phyloP scores from a whole-genome alignment of 164 flowering plant species.

The Akebia trifoliata region DNA sequence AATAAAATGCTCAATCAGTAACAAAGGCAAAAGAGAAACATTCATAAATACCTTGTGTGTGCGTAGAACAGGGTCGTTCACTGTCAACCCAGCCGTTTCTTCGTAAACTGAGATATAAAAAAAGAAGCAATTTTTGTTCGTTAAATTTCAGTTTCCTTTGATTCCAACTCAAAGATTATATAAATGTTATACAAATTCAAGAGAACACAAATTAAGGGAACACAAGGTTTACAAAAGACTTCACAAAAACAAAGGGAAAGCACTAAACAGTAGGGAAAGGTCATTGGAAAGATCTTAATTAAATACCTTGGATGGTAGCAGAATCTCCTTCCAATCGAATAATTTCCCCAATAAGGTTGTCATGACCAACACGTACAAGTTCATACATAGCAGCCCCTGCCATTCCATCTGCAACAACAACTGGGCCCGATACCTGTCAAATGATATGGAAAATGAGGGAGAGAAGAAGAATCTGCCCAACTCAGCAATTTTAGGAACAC shows the following conservation, averaged over 20 bases:
- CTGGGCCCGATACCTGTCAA: slow-evolving; percentile 96
- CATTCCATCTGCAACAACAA: slow-evolving; percentile 99
- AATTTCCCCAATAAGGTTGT: slow-evolving; percentile 95
- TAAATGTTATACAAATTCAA: background rate
- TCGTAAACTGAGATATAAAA: slow-evolving; percentile 66
- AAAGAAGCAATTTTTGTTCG: background rate
- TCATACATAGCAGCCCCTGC: slow-evolving; percentile 99
- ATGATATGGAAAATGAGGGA: background rate
- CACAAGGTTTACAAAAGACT: background rate
- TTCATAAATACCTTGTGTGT: slow-evolving; percentile 67
- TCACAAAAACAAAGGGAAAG: background rate
- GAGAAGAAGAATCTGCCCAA: background rate
- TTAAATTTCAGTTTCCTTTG: background rate
- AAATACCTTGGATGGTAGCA: slow-evolving; percentile 95
- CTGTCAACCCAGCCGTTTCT: slow-evolving; percentile 96
- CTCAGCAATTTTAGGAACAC: too few relatives aligned
- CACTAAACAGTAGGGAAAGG: background rate
- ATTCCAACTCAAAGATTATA: background rate
- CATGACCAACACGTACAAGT: slow-evolving; percentile 98
- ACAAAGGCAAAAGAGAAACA: background rate
- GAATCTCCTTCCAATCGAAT: slow-evolving; percentile 99
- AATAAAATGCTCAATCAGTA: background rate
- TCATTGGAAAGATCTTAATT: background rate
- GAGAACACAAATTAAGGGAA: background rate
- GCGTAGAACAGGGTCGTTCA: slow-evolving; percentile 93